Base-by-base conservation (phyloP, 2,329 filamentous ascomycete genomes). In the Lasiodiplodia theobromae region DNA sequence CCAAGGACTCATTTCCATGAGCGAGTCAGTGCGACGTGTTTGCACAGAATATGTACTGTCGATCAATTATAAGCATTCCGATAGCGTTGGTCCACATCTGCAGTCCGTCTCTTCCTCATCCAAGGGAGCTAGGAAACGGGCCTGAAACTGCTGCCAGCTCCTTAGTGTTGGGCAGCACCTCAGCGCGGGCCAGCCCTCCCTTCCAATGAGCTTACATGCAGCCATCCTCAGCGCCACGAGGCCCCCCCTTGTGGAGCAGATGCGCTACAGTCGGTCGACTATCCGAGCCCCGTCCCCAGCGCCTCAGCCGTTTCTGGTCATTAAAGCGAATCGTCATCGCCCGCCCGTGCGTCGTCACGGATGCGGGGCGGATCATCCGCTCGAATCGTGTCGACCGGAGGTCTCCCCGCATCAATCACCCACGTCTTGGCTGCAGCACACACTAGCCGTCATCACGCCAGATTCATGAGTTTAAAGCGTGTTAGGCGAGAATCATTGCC, bases 11-110 rank as follows among this genome's bases (percentile, higher is more conserved):
- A 14, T 44, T 44, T 44, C 44, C 7, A n/a, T 12, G 3, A 2
- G 40, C 58, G 58, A 63, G 58, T 63, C 44, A 63, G 37, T 16
- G 23, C 21, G 57, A 11, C 7, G n/a, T 49, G 57, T 62, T 21
- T 12, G 44, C 58, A 23, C 21, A 37, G 12, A 44, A 40, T 63
- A 51, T 47, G 31, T 49, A 51, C 8, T 51, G 58, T 63, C 58
- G 58, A 63, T 49, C 44, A 63, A 49, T 49, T 31, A 51, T 62
- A 47, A 51, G 58, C 44, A 63, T 34, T 51, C 18, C 58, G 58
- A 44, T 34, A 63, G 58, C 18, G 58, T 49, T 25, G 37, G 28
- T 3, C 37, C 21, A 23, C 3, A 14, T n/a, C 23, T 58, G 37
- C 34, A 38, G 14, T 16, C 40, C 21, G 18, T 60, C 34, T 31